Base-by-base conservation (phyloP, 768 basidiomycete species). In the Mycena alexandri region DNA sequence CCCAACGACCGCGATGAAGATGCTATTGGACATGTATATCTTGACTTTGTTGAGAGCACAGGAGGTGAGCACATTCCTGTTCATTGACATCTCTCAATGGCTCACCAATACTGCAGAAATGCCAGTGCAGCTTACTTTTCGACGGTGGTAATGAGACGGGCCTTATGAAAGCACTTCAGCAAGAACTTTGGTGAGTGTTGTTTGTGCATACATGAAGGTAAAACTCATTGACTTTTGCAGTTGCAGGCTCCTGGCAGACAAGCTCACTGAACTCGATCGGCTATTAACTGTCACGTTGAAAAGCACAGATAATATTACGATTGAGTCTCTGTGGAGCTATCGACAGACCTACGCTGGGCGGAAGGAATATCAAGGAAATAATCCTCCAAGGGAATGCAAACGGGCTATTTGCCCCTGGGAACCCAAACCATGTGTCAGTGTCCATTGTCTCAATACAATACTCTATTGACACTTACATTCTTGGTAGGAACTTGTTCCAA, bases 241-340 rank as follows among this genome's bases (percentile, higher is more conserved):
- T 56, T 38, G 36, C 21, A 56, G 4, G 8, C 41, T 56, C 41
- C 52, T 53, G n/a, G 52, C 33, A 21, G 52, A 53, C 10, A 19
- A 53, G 41, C 41, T 43, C 25, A 56, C 25, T 43, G 38, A 46
- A 24, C 65, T 62, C 5, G 33, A 48, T 51, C 72, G 67, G 46
- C 73, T 70, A 12, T 60, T 71, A 25, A 51, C 61, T 14, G 38
- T 71, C 8, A 58, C 71, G 25, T n/a, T 76, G 16, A 65, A 66
- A n/a, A 74, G 74, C 58, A 72, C 64, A 11, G 42, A 65, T 46
- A 75, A 76, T 50, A 76, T 72, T 11, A 67, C 70, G 4, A 73
- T 74, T 17, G 73, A 76, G 63, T 69, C 70, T 16, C 62, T 73
- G 24, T 76, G 75, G 73, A 65, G 60, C 29, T 73, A 53, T 36